Conservation (phyloP, 139 green algal species). For the Haematococcus lacustris region DNA sequence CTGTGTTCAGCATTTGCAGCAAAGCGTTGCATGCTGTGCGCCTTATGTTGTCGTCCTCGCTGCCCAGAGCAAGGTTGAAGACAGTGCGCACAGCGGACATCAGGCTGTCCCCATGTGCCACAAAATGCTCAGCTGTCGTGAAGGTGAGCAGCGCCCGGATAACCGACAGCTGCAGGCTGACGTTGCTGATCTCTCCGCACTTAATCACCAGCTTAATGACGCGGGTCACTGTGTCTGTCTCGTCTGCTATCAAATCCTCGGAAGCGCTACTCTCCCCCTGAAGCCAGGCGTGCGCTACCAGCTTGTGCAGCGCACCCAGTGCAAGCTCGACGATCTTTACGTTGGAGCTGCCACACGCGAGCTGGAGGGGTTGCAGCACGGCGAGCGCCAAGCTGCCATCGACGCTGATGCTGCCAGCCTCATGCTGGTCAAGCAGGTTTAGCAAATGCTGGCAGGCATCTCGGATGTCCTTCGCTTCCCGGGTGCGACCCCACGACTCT, state of each 20-base stretch:
- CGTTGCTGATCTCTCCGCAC: slow-evolving; percentile 49
- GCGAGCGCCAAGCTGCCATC: slow-evolving; percentile 24
- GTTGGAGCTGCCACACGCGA: slow-evolving; percentile 44
- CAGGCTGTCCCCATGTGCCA: slow-evolving; percentile 78
- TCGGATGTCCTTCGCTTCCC: slow-evolving; percentile 56
- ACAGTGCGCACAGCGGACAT: slow-evolving; percentile 70
- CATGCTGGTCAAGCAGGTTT: slow-evolving; percentile 30
- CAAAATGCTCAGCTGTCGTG: slow-evolving; percentile 83
- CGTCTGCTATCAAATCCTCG: slow-evolving; percentile 25
- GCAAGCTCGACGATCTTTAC: slow-evolving; percentile 59
- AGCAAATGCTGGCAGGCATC: slow-evolving; percentile 62
- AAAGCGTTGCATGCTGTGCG: slow-evolving; percentile 72
- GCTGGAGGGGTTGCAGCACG: slow-evolving; percentile 65
- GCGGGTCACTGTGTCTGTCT: slow-evolving; percentile 35
- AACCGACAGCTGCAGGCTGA: slow-evolving; percentile 63
- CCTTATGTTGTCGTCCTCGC: slow-evolving; percentile 60
- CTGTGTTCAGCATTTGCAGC: slow-evolving; percentile 85
- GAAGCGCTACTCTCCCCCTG: slow-evolving; percentile 48
- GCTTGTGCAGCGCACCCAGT: slow-evolving; percentile 83
- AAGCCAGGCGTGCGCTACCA: slow-evolving; percentile 80
- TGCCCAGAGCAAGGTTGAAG: slow-evolving; percentile 83
- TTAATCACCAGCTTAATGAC: slow-evolving; percentile 67
- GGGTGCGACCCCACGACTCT: slow-evolving; percentile 53
- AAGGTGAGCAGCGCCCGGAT: slow-evolving; percentile 75
- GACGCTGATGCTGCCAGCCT: slow-evolving; percentile 17